Percentiles rank a stretch among this genome's conserved stretches.
Evolutionary conservation across 2,329 filamentous ascomycete genomes (phyloP).

Genomic region (Trichoderma atrobrunneum): DNA sequence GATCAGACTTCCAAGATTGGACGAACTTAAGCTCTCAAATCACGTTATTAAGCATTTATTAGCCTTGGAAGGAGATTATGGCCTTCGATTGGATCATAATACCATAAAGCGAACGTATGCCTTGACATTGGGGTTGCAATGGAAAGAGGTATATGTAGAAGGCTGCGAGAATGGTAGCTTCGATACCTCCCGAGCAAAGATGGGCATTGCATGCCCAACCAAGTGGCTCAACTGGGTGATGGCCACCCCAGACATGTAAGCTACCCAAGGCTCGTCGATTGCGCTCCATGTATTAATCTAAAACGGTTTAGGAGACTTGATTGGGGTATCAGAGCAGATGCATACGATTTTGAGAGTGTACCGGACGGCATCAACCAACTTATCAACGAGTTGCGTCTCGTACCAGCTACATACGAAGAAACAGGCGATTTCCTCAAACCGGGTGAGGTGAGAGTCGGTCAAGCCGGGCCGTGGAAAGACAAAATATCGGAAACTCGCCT

Average conservation of each 20-base stretch:
- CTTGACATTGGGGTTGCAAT: constrained; percentile 24
- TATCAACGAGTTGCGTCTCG: constrained; percentile 23
- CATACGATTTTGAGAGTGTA: constrained; percentile 24
- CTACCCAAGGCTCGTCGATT: background rate
- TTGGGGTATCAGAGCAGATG: constrained; percentile 35
- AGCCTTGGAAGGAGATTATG: background rate
- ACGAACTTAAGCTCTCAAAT: constrained; percentile 2
- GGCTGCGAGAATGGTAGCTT: constrained; percentile 9
- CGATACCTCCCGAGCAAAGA: constrained; percentile 26
- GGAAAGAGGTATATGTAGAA: constrained; percentile 26
- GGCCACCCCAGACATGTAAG: constrained; percentile 37
- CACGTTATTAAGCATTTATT: constrained; percentile 18
- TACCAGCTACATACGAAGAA: constrained; percentile 14
- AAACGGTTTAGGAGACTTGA: constrained; percentile 30
- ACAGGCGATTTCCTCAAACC: background rate
- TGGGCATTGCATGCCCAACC: constrained; percentile 25
- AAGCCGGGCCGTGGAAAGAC: background rate
- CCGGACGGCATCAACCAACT: constrained; percentile 24
- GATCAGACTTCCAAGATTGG: constrained; percentile 11
- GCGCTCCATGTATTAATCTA: background rate
- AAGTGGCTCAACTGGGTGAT: constrained; percentile 34
- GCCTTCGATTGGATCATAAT: constrained; percentile 20
- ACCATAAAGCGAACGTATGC: constrained; percentile 23
- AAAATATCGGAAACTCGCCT: constrained; percentile 25
- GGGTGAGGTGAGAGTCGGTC: background rate